Evolutionary conservation across 2,329 filamentous ascomycete species (phyloP).

Genomic region (Macrophomina phaseolina): DNA sequence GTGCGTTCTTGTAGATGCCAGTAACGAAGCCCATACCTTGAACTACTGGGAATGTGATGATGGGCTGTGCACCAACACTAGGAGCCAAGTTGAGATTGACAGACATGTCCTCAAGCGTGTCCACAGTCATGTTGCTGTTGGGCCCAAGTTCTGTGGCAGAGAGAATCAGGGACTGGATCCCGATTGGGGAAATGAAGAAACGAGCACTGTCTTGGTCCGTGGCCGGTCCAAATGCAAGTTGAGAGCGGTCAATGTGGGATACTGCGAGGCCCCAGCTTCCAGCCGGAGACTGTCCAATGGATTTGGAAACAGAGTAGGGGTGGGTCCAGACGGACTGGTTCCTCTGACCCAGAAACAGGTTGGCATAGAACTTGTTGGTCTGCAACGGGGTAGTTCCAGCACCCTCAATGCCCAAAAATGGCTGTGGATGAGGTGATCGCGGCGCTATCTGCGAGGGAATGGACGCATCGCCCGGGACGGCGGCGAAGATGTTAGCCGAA

Average conservation of each 20-base stretch:
- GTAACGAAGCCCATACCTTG: constrained; percentile 93
- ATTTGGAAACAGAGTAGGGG: constrained; percentile 58
- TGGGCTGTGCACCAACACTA: constrained; percentile 49
- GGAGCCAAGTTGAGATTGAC: constrained; percentile 72
- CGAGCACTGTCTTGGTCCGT: constrained; percentile 50
- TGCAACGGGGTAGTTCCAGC: constrained; percentile 39
- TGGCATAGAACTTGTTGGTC: constrained; percentile 77
- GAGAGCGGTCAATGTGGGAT: constrained; percentile 72
- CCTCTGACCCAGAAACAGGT: constrained; percentile 79
- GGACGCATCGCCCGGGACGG: constrained; percentile 4
- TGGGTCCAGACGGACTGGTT: constrained; percentile 73
- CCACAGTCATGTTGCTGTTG: constrained; percentile 53
- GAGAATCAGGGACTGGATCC: constrained; percentile 80
- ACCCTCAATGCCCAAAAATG: not conserved
- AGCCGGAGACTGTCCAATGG: constrained; percentile 55
- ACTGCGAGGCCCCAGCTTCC: constrained; percentile 79
- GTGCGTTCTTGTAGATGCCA: constrained; percentile 72
- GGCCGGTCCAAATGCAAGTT: constrained; percentile 68
- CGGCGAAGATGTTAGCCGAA: constrained; percentile 7
- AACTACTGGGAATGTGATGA: constrained; percentile 78
- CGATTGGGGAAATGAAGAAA: constrained; percentile 84
- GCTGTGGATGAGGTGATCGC: not conserved
- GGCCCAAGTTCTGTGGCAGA: constrained; percentile 76
- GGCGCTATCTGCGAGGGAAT: not conserved
- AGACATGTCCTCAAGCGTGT: constrained; percentile 54